Evolutionary conservation across 2,329 filamentous ascomycete species (phyloP), one percentile per base, ranked within the genome.

Genomic region (Phyllosticta paracitricarpa): DNA sequence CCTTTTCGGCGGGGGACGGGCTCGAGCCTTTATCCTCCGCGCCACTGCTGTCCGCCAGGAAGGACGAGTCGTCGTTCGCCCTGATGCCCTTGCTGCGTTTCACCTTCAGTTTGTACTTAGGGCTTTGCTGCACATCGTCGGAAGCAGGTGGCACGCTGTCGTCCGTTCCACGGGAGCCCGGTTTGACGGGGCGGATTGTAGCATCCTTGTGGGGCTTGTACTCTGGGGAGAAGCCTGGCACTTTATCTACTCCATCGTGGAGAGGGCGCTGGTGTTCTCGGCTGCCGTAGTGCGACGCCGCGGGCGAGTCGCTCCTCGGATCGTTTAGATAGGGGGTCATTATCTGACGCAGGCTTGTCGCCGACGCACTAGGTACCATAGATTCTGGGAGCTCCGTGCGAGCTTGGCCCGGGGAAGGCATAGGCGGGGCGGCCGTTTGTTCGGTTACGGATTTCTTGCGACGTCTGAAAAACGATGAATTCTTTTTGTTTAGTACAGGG

Each of bases 391-490:
- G 61, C 65, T 72, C 60, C 64, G 67, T 65, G 62, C 65, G 54
- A 71, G 68, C 68, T 53, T 72, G 73, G 40, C 78, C 68, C 48
- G 76, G 74, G 28, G 77, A 66, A 53, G 79, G 74, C 65, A 73
- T 82, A 30, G 86, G 74, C 8, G 87, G 85, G 35, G 88, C 85
- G 51, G 81, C 81, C 24, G 84, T 81, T 54, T 73, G 71, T 64
- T 95, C 91, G 14, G 85, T 83, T 35, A 91, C 76, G 4, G 92
- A 96, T 81, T 93, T 95, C 82, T 97, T 97, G 65, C 92, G 84
- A 63, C 94, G 83, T 64, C 94, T 84, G 77, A 97, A 97, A 77
- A 99, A 97, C 0, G 91, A 93, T 0, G 93, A 95, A 3, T 90
- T 84, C 74, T 97, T 97, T 79, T 97, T 97, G 68, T 89, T 89